Percentiles rank a stretch among this genome's conserved stretches.
Conservation (phyloP, 2,329 filamentous ascomycete species). For the Alternaria gansuensis region DNA sequence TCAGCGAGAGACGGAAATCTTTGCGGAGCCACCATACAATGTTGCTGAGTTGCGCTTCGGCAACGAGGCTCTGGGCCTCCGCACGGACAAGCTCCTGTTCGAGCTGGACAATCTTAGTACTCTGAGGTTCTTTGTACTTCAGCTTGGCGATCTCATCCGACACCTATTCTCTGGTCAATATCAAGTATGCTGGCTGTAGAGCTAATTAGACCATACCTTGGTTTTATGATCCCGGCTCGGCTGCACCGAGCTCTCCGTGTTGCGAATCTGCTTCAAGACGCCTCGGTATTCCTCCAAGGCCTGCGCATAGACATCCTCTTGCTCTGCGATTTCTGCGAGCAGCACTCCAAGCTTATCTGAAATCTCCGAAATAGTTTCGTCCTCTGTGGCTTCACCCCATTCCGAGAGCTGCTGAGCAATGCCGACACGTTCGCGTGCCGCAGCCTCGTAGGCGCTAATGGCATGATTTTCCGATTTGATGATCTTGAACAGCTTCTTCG, state of each 20-base stretch:
- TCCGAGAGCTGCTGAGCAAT: constrained; percentile 93
- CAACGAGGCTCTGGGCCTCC: constrained; percentile 94
- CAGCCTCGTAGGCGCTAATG: constrained; percentile 83
- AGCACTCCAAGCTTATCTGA: constrained; percentile 96
- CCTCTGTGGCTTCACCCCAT: constrained; percentile 91
- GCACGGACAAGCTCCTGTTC: constrained; percentile 97
- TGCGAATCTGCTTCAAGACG: constrained; percentile 88
- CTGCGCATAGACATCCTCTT: constrained; percentile 88
- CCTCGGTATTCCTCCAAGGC: constrained; percentile 84
- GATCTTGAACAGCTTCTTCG: constrained; percentile 85
- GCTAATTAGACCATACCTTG: constrained; percentile 61
- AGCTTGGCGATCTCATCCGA: constrained; percentile 90
- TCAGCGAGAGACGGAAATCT: constrained; percentile 24
- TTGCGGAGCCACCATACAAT: constrained; percentile 64
- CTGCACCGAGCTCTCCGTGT: constrained; percentile 95
- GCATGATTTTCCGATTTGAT: constrained; percentile 96
- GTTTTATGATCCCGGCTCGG: constrained; percentile 86
- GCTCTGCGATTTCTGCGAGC: constrained; percentile 89
- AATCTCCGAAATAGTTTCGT: constrained; percentile 87
- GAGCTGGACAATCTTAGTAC: constrained; percentile 78
- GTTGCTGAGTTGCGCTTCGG: constrained; percentile 95
- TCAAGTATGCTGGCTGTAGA: background rate
- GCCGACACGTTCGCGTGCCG: constrained; percentile 81
- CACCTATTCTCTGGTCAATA: constrained; percentile 60
- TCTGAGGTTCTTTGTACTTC: constrained; percentile 91